Evolutionary conservation across 1,139 yeast species (phyloP), one percentile per base, ranked within the genome.

Genomic region (Spencermartinsiella ligniputridi): DNA sequence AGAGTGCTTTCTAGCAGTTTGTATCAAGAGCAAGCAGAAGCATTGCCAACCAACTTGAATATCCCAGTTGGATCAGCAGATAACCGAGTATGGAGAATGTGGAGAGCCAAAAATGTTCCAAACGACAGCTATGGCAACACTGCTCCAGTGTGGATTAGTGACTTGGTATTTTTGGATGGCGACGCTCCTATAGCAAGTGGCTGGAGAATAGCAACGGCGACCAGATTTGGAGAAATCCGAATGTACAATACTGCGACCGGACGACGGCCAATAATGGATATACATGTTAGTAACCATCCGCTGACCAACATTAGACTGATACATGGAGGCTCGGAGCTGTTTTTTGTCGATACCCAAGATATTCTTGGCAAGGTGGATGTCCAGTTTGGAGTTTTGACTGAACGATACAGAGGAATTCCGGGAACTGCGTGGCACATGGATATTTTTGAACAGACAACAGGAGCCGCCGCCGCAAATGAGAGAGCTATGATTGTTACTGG

Each of bases 401-500:
- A 52, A 6, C 50, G 47, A n/a, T 50, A 44, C 41, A 41, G 41
- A 22, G 60, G 62, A 19, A 46, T 54, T 6, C 49, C 60, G 2
- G 64, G 64, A 2, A 51, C 58, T 3, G 48, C 51, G 3, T 29
- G 50, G 37, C 33, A 37, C 37, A 39, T 47, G 20, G 39, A 41
- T 35, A 22, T 47, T 18, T 38, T 30, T 42, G 15, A 33, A 17
- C 20, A 9, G n/a, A 16, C 18, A 11, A 17, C 11, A 20, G 13
- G 16, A 6, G 13, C 4, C 13, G 20, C 6, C 20, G 12, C 13
- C 16, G 36, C 6, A n/a, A 8, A 9, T 6, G 13, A 33, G 6
- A 35, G 41, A 13, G 42, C 56, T 12, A 20, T 60, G 11, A 47
- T 79, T 11, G 67, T 71, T 1, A 74, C 84, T 37, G 95, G 94